Evolutionary conservation across 2,329 filamentous ascomycete genomes (phyloP), one percentile per base, ranked within the genome.

Genomic region (Trichocomaceae sp.): DNA sequence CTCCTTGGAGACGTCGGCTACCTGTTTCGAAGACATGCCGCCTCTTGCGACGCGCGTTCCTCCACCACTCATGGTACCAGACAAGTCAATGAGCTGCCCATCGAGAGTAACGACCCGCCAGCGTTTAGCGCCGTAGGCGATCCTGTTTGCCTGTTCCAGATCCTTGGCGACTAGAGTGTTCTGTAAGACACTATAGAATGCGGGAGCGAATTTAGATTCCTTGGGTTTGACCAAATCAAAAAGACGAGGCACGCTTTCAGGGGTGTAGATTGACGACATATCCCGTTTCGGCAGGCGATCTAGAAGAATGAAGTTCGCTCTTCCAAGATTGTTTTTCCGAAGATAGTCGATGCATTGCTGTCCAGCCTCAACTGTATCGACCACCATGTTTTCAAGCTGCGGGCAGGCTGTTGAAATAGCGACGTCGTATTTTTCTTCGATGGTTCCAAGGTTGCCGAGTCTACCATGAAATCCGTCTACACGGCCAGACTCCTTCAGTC

Each of bases 281-380:
- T 96, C 88, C 51, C 89, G 83, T 31, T 81, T 78, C 22, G 90
- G 83, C 48, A 97, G 77, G 67, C 92, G 90, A 70, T 99, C 90
- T 15, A 99, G 80, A 61, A 93, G 88, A 64, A 99, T 97, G 70
- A 99, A 97, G 74, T 96, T 96, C 57, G 91, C 93, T 63, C 95
- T 85, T 12, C 93, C 93, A 3, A 99, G 84, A 62, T 96, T 96
- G 64, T 96, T 99, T 78, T 97, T 99, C 54, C 93, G 85, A 12
- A 99, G 80, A 66, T 99, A 93, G 67, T 97, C 93, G 60, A 99
- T 97, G 71, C 95, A 99, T 69, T 97, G 91, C 71, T 99, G 93
- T 60, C 91, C 93, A 56, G 90, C 88, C 64, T 97, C 93, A 13
- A 97, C 92, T 0, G 89, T 91, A 64, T 97, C 93, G 0, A 95